phyloP scores from a whole-genome alignment of 495 filamentous ascomycete species.

The Neurospora sublineolata region DNA sequence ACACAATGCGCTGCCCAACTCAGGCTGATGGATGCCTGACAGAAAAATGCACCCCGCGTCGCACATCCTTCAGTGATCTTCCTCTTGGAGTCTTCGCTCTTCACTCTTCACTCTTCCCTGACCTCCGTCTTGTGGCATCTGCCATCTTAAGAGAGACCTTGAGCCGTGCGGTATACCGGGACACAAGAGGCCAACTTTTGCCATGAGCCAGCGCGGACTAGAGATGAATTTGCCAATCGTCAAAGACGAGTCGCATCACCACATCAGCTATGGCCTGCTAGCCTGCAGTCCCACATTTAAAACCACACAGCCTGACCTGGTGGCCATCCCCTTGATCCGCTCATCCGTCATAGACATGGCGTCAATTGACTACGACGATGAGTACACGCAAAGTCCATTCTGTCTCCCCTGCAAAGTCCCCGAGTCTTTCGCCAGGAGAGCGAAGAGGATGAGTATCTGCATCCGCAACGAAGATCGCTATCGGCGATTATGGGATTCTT shows the following conservation, averaged over 20 bases:
- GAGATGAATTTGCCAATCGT: not conserved
- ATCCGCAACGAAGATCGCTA: not conserved
- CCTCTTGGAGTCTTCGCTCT: not conserved
- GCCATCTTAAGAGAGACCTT: not conserved
- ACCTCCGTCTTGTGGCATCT: not conserved
- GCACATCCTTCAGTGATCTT: not conserved
- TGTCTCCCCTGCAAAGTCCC: not conserved
- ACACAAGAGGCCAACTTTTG: not conserved
- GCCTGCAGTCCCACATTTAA: not conserved
- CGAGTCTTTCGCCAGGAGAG: not conserved
- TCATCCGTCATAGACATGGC: not conserved
- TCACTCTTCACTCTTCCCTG: not conserved
- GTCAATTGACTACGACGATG: fast-evolving
- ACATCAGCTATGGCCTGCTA: not conserved
- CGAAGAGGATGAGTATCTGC: not conserved
- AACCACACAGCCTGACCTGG: fast-evolving
- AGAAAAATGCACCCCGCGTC: not conserved
- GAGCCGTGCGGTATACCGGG: not conserved
- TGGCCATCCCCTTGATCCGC: not conserved
- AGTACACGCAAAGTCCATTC: not conserved
- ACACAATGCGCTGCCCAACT: no score
- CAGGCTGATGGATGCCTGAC: not conserved
- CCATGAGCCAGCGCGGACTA: not conserved
- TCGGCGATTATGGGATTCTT: not conserved
- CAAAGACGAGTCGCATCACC: not conserved